phyloP scores from a whole-genome alignment of 2,329 filamentous ascomycete genomes.

The Colletotrichum graminicola region DNA sequence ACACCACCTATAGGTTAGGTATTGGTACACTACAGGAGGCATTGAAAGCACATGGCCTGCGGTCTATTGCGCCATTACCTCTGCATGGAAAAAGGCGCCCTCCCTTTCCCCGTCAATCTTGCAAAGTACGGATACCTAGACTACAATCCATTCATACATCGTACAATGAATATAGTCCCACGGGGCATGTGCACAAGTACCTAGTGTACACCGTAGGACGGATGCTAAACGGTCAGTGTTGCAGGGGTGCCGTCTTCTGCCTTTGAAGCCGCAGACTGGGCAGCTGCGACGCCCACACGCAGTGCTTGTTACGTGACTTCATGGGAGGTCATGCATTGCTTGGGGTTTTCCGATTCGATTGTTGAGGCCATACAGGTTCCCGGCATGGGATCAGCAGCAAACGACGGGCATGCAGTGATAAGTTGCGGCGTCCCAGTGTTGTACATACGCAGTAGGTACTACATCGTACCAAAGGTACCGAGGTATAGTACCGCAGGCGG shows the following conservation, averaged over 20 bases:
- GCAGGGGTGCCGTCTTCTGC: conserved; percentile 21
- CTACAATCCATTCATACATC: no score
- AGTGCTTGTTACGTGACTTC: background rate
- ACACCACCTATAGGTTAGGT: background rate
- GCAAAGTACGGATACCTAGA: background rate
- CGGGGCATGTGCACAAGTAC: background rate
- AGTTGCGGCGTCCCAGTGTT: background rate
- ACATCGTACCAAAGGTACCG: background rate
- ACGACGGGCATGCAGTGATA: background rate
- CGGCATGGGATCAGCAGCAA: background rate
- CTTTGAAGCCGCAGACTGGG: background rate
- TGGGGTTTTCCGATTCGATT: background rate
- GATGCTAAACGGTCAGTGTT: conserved; percentile 24
- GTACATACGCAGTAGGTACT: background rate
- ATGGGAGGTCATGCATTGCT: background rate
- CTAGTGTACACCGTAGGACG: background rate
- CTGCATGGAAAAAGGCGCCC: conserved; percentile 16
- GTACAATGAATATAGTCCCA: background rate
- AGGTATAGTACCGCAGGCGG: background rate
- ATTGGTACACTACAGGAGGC: background rate
- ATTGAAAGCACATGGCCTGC: conserved; percentile 11
- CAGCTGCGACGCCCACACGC: background rate
- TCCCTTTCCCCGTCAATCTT: background rate
- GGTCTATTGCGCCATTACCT: conserved; percentile 25
- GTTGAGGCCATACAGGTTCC: conserved; percentile 1